Percentiles rank a stretch among this genome's conserved stretches.
Conservation (phyloP, 1,284 basidiomycete genomes). For the Trichosporon faecale region DNA sequence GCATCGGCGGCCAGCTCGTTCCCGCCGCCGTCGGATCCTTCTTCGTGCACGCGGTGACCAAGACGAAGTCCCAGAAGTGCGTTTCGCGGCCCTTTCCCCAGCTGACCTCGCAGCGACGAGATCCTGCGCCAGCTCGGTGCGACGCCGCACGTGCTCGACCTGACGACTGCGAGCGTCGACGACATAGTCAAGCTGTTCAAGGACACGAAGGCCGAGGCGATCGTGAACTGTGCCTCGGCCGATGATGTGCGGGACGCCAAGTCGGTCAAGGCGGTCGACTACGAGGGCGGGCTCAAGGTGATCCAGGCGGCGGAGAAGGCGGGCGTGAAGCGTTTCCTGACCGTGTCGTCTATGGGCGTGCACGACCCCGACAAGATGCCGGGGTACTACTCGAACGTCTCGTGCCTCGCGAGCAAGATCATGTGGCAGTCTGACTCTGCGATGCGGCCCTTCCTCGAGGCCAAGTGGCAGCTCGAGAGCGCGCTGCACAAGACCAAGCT, state of each 20-base stretch:
- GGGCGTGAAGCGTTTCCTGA: background rate
- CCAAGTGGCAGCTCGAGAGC: background rate
- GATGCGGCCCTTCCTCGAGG: background rate
- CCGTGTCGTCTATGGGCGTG: background rate
- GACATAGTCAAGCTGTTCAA: background rate
- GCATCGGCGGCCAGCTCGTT: background rate
- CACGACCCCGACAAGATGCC: background rate
- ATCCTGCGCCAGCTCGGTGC: background rate
- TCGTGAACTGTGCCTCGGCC: background rate
- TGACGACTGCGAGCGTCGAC: background rate
- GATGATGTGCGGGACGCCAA: background rate
- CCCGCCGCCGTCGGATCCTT: background rate
- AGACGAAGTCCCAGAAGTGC: background rate
- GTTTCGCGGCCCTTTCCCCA: background rate
- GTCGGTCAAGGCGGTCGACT: background rate
- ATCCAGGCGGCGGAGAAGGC: background rate
- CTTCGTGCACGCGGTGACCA: conserved; percentile 5
- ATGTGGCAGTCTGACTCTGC: background rate
- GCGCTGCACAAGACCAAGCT: background rate
- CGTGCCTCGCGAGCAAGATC: conserved; percentile 7
- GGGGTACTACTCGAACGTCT: conserved; percentile 2
- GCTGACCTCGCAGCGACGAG: background rate
- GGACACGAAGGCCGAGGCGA: background rate
- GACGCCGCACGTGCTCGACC: background rate
- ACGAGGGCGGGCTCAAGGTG: background rate